Conservation (phyloP, 495 filamentous ascomycete species). For the Aspergillus sclerotiicarbonarius region DNA sequence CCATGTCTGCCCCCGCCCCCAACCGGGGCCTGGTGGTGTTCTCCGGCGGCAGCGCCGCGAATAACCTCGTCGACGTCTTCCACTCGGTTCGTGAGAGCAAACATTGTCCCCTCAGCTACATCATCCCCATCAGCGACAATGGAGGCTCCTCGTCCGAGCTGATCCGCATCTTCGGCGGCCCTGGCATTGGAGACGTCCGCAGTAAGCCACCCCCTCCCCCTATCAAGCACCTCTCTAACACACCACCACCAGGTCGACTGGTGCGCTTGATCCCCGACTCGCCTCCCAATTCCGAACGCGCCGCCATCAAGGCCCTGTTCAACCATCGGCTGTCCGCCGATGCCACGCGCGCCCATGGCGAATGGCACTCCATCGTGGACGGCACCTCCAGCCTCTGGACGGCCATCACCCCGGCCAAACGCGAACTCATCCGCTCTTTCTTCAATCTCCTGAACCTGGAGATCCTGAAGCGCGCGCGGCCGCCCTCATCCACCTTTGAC, state of each 20-base stretch:
- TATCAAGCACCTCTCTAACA: neutral
- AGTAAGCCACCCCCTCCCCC: conserved; percentile 53
- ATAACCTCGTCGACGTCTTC: conserved; percentile 92
- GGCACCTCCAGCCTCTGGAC: conserved; percentile 72
- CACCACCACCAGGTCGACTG: conserved; percentile 60
- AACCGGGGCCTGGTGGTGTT: conserved; percentile 73
- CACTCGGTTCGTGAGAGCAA: conserved; percentile 68
- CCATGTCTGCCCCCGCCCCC: conserved; percentile 17
- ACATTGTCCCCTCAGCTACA: conserved; percentile 68
- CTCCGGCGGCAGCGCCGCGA: conserved; percentile 88
- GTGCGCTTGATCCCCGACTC: conserved; percentile 85
- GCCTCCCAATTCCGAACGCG: conserved; percentile 57
- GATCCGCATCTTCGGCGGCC: conserved; percentile 89
- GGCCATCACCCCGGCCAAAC: conserved; percentile 75
- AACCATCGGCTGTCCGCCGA: conserved; percentile 75
- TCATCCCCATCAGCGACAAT: conserved; percentile 95
- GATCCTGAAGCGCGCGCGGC: conserved; percentile 79
- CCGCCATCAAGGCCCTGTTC: conserved; percentile 76
- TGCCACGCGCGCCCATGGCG: conserved; percentile 37
- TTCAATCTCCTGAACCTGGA: conserved; percentile 86
- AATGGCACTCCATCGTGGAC: conserved; percentile 92
- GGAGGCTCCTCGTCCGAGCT: conserved; percentile 89
- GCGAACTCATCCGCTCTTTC: conserved; percentile 87
- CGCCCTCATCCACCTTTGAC: conserved; percentile 75
- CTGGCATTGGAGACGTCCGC: conserved; percentile 87